Conservation (phyloP, 2,329 filamentous ascomycete species). For the Penicillium sp. region DNA sequence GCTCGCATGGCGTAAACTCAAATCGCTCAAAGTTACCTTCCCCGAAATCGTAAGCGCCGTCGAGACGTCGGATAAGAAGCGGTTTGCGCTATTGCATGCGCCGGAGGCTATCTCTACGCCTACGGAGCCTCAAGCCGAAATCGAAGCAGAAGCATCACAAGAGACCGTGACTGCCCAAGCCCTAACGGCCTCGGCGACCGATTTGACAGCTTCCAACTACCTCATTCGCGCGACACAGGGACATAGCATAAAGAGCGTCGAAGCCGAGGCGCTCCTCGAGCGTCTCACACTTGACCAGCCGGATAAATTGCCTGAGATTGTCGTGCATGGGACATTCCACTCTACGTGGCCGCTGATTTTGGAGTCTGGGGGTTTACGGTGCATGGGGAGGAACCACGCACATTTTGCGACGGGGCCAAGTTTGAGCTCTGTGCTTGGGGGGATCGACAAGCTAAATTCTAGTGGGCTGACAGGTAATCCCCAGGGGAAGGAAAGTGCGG, state of each 20-base stretch:
- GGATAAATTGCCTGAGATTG: slow-evolving; percentile 60
- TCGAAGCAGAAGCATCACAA: not conserved
- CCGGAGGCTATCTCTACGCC: slow-evolving; percentile 30
- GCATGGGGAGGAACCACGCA: slow-evolving; percentile 85
- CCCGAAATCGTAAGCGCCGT: slow-evolving; percentile 74
- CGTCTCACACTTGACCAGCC: slow-evolving; percentile 63
- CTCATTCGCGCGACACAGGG: slow-evolving; percentile 96
- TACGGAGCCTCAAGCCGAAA: not conserved
- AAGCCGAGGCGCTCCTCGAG: slow-evolving; percentile 71
- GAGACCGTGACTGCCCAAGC: slow-evolving; percentile 27
- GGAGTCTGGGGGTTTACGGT: slow-evolving; percentile 74
- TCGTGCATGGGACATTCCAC: slow-evolving; percentile 90
- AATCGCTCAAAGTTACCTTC: slow-evolving; percentile 73
- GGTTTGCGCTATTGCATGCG: slow-evolving; percentile 76
- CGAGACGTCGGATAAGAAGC: slow-evolving; percentile 81
- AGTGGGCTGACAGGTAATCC: not conserved
- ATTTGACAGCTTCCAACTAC: slow-evolving; percentile 71
- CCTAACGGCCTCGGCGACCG: slow-evolving; percentile 43
- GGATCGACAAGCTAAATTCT: slow-evolving; percentile 10
- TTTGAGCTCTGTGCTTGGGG: slow-evolving; percentile 38
- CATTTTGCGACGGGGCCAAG: slow-evolving; percentile 83
- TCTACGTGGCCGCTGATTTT: slow-evolving; percentile 77
- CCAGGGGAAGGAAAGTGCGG: not conserved
- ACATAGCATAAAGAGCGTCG: slow-evolving; percentile 76
- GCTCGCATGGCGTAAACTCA: slow-evolving; percentile 65